Evolutionary conservation across 202 grass and related monocot genomes (phyloP), one percentile per base, ranked within the genome.

Genomic region (Brachypodium distachyon): DNA sequence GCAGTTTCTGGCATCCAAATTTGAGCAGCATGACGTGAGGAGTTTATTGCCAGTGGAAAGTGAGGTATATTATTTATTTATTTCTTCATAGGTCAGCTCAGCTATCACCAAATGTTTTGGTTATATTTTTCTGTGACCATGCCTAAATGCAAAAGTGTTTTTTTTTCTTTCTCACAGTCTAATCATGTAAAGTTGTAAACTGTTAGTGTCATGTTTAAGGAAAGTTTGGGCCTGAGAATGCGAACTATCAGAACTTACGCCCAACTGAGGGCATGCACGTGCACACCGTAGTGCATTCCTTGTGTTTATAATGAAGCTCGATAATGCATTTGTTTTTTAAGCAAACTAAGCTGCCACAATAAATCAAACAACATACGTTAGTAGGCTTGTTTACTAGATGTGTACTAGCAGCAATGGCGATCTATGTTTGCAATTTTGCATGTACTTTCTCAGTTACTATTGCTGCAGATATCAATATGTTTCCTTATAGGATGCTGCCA

Each of bases 21-120:
- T 95, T 80, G 96, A 98, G 85, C 91, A 98, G 87, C 87, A 95
- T 73, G 96, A 98, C 57, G 91, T 98, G 38, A 88, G 96, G 83
- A 98, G 96, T 79, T 88, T 98, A 72, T 86, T 92, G 48, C 96
- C 96, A 34, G 96, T 82, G 42, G 96, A 95, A 92, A 95, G 91
- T 90, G 96, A 98, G 91, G 96, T 98, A 92, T 80, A 47, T 65
- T 72, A 11, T 36, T 70, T 51, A 10, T 61, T 84, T 63, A 12
- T 19, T 55, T 60, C 80, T 27, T 36, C 60, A 62, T 41, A 46
- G 72, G 29, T 56, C 17, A 21, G 70, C 25, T 42, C 52, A 59
- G 4, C 55, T 60, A 43, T 42, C 28, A 57, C 18, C 57, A 59
- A 16, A 42, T 69, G 13, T 37, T 76, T 72, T 74, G 7, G 23